Evolutionary conservation across 352 stramenopile genomes (phyloP).

Genomic region (Phytophthora capsici): DNA sequence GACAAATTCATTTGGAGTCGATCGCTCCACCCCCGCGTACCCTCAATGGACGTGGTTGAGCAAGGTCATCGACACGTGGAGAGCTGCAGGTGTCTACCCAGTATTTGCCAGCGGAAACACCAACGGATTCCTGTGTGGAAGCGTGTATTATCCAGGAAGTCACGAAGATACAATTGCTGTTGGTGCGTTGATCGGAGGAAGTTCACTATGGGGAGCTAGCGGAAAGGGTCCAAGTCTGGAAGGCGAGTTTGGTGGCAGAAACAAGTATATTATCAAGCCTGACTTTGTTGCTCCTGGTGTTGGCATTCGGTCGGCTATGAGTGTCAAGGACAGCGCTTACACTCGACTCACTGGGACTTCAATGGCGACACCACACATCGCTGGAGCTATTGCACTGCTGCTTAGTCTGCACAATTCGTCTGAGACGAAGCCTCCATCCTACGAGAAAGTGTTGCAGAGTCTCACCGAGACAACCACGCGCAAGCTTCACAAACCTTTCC

Average conservation of each 20-base stretch:
- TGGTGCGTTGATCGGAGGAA: conserved; percentile 62
- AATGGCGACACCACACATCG: conserved; percentile 78
- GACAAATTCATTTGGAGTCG: conserved; percentile 72
- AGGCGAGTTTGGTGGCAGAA: conserved; percentile 10
- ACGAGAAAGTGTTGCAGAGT: conserved; percentile 44
- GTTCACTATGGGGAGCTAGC: conserved; percentile 71
- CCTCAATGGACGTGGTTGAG: conserved; percentile 64
- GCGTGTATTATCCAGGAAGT: conserved; percentile 72
- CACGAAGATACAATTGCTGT: conserved; percentile 62
- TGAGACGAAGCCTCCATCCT: conserved; percentile 16
- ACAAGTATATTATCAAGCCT: conserved; percentile 60
- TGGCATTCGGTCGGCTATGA: conserved; percentile 70
- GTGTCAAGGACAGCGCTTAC: conserved; percentile 59
- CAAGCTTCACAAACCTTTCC: conserved; percentile 65
- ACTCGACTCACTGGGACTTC: conserved; percentile 75
- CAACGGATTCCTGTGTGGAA: conserved; percentile 76
- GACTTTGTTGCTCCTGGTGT: conserved; percentile 79
- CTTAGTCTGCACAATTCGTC: conserved; percentile 42
- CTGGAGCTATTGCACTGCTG: conserved; percentile 64
- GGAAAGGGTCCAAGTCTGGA: conserved; percentile 67
- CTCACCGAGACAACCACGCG: conserved; percentile 50
- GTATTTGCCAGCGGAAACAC: conserved; percentile 78
- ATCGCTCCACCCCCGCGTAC: conserved; percentile 49
- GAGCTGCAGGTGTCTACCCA: conserved; percentile 49
- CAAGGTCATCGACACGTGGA: conserved; percentile 64